Evolutionary conservation across 2,329 filamentous ascomycete genomes (phyloP).

Genomic region (Rasamsonia emersonii): DNA sequence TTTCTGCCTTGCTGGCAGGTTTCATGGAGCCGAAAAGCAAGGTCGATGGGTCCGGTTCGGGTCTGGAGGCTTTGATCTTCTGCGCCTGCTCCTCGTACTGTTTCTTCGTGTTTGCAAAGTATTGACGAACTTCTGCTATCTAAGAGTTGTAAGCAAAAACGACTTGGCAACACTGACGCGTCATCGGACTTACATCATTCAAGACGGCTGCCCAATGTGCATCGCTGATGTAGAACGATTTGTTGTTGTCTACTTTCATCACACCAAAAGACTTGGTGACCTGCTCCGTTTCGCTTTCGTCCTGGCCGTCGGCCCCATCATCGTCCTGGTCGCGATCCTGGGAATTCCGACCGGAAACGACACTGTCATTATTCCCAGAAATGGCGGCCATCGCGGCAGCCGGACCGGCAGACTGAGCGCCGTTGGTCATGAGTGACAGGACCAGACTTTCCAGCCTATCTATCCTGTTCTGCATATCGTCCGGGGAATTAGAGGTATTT

Average conservation of each 20-base stretch:
- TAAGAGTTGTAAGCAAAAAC: slow-evolving; percentile 20
- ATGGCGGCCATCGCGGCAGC: slow-evolving; percentile 53
- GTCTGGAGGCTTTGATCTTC: slow-evolving; percentile 61
- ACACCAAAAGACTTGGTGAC: slow-evolving; percentile 68
- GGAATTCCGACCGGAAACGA: slow-evolving; percentile 28
- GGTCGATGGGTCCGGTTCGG: slow-evolving; percentile 54
- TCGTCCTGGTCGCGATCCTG: slow-evolving; percentile 41
- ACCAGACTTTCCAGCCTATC: slow-evolving; percentile 89
- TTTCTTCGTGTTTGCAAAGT: slow-evolving; percentile 78
- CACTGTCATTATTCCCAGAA: slow-evolving; percentile 30
- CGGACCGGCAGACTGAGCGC: slow-evolving; percentile 53
- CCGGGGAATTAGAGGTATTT: slow-evolving; percentile 55
- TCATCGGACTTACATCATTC: slow-evolving; percentile 47
- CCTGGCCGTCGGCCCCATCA: slow-evolving; percentile 48
- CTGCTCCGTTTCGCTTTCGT: slow-evolving; percentile 61
- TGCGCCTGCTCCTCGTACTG: slow-evolving; percentile 77
- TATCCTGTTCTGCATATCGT: slow-evolving; percentile 98
- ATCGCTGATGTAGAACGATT: slow-evolving; percentile 72
- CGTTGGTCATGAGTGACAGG: slow-evolving; percentile 87
- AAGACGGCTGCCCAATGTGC: slow-evolving; percentile 77
- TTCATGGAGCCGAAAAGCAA: slow-evolving; percentile 68
- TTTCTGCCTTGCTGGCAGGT: slow-evolving; percentile 63
- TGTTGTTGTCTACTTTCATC: slow-evolving; percentile 70
- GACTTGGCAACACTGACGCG: not conserved
- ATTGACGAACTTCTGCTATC: slow-evolving; percentile 89